Base-by-base conservation (phyloP, 768 basidiomycete genomes). In the Paxillus ammoniavirescens region DNA sequence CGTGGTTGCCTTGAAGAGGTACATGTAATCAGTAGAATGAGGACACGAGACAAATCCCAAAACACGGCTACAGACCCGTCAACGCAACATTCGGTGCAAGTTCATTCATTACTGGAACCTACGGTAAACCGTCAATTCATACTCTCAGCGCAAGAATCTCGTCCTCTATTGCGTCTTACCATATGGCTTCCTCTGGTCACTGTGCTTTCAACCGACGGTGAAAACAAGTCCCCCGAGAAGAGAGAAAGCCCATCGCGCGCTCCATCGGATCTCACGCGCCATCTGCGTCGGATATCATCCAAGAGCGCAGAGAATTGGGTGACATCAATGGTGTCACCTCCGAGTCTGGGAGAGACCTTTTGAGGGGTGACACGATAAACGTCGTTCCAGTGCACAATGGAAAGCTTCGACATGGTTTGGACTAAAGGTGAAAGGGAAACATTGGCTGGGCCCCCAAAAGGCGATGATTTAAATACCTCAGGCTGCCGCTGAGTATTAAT, bases 161-260 rank as follows among this genome's bases (percentile, higher is more conserved):
- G 17, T 49, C n/a, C 40, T 4, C n/a, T 2, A 13, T 36, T 53
- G 40, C 40, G 42, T 60, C 75, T 50, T 59, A 91, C 92, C 91
- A 93, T 91, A 81, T 93, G 92, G 61, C 87, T 90, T 44, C 93
- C 93, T 66, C 93, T 77, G 5, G 93, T 93, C 35, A 96, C 86
- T 5, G 89, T 86, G 58, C 87, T 90, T 71, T 95, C 93, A 1
- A 91, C 78, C 1, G 88, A 91, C 0, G 93, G 93, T 21, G 88
- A 86, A 67, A 95, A 95, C 10, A 92, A 75, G 68, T 96, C 93
- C 8, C 93, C 93, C 35, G 91, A 93, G 70, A 95, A 97, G 4
- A 97, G 71, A 0, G 87, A 76, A 8, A 97, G 73, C 0, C 93
- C 93, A 61, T 92, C 87, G 58, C 75, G 76, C 45, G 74, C 71